A percentile compares a stretch with the other conserved stretches of the same genome.
Evolutionary conservation across 2,329 filamentous ascomycete species (phyloP).

Genomic region (Trichoderma pleuroti): DNA sequence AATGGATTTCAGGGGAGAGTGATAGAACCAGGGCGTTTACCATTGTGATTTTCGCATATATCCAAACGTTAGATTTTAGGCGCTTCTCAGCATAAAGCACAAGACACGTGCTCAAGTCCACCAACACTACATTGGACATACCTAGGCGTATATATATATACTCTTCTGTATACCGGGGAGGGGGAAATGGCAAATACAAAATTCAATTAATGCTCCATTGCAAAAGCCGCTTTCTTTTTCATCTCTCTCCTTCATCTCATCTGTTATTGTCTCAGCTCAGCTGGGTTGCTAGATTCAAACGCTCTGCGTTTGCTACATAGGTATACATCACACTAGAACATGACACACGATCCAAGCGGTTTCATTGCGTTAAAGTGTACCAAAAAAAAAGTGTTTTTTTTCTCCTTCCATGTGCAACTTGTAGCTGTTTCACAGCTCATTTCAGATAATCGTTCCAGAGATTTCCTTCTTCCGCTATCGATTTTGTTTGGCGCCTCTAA

Average conservation of each 20-base stretch:
- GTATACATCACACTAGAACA: conserved; percentile 22
- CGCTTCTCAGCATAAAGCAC: conserved; percentile 3
- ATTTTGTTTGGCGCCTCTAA: not conserved
- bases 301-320: conserved; percentile 23
- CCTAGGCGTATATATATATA: not conserved
- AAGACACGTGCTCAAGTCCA: not conserved
- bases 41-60: not conserved
- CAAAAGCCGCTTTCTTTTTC: conserved; percentile 18
- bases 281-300: conserved; percentile 24
- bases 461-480: not conserved
- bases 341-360: conserved; percentile 20
- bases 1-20: conserved; percentile 62
- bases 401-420: conserved; percentile 16
- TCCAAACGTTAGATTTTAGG: conserved; percentile 3
- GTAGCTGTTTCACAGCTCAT: not conserved
- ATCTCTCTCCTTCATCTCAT: not conserved
- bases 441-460: not conserved
- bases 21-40: conserved; percentile 18
- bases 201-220: conserved; percentile 17
- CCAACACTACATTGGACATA: not conserved
- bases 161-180: not conserved
- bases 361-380: not conserved
- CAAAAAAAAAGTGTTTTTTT: not conserved
- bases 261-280: conserved; percentile 21
- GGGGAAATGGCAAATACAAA: not conserved